A percentile compares a stretch with the other conserved stretches of the same genome.
Conservation (phyloP, 805 yeast genomes). For the Hanseniaspora jakobsenii region DNA sequence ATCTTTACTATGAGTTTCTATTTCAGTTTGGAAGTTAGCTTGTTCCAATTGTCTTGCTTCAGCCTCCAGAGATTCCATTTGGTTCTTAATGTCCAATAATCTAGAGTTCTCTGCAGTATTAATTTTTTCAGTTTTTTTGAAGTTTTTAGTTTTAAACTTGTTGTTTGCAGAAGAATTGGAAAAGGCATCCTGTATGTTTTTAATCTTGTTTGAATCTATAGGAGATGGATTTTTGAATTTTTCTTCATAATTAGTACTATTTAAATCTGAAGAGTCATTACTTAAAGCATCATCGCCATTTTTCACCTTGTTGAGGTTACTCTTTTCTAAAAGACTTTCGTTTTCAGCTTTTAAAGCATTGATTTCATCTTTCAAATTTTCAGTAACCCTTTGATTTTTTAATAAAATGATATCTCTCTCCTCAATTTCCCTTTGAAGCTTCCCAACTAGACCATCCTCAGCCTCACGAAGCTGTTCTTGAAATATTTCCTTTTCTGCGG, state of each 20-base stretch:
- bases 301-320: slow-evolving; percentile 44
- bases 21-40: slow-evolving; percentile 48
- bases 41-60: slow-evolving; percentile 79
- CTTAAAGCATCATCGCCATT: slow-evolving; percentile 14
- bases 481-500: slow-evolving; percentile 52
- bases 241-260: too few species aligned
- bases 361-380: slow-evolving; percentile 50
- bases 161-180: slow-evolving; percentile 24
- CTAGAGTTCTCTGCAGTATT: slow-evolving; percentile 77
- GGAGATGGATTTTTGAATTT: slow-evolving; percentile 16
- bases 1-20: slow-evolving; percentile 30
- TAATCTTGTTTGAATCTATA: slow-evolving; percentile 24
- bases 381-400: slow-evolving; percentile 52
- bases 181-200: slow-evolving; percentile 25
- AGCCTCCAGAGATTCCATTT: slow-evolving; percentile 73
- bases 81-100: slow-evolving; percentile 59
- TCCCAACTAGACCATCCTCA: slow-evolving; percentile 67
- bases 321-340: slow-evolving; percentile 44
- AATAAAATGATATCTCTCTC: slow-evolving; percentile 59
- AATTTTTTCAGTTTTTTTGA: slow-evolving; percentile 22
- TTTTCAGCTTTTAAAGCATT: slow-evolving; percentile 60
- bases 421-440: slow-evolving; percentile 49
- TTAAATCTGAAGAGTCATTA: too few species aligned
- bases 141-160: slow-evolving; percentile 28
- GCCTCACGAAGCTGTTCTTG: slow-evolving; percentile 60